Evolutionary conservation across 306 rosid species (phyloP).

Genomic region (Myrica gale): DNA sequence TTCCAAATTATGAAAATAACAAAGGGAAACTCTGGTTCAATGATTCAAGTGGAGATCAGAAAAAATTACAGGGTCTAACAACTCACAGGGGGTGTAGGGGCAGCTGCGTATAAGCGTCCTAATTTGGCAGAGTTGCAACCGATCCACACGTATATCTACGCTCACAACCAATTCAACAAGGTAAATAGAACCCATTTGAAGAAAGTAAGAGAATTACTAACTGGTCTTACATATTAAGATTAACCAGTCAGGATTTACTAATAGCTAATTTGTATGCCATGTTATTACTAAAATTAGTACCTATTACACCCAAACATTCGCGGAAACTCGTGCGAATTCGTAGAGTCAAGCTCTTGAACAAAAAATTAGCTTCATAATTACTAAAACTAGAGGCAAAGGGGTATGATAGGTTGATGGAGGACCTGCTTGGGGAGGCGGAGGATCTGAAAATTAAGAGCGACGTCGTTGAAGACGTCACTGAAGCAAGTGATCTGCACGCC

Average conservation of each 20-base stretch:
- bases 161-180: conserved; percentile 15
- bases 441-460: conserved; percentile 70
- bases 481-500: conserved; percentile 56
- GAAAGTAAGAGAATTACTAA: neutral
- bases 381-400: neutral
- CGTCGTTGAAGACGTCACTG: conserved; percentile 64
- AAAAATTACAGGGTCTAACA: conserved; percentile 9
- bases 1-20: neutral
- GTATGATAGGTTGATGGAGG: neutral
- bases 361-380: neutral
- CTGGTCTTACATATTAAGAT: conserved; percentile 2
- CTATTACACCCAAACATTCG: too few relatives aligned
- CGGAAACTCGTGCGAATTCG: too few relatives aligned
- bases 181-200: neutral
- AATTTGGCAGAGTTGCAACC: conserved; percentile 77
- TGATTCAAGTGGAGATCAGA: neutral
- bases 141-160: conserved; percentile 80
- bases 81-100: conserved; percentile 73
- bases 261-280: too few relatives aligned
- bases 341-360: too few relatives aligned
- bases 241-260: neutral
- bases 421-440: conserved; percentile 78
- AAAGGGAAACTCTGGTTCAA: neutral
- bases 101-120: conserved; percentile 82
- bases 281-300: too few relatives aligned